A percentile compares a stretch with the other conserved stretches of the same genome.
Evolutionary conservation across 495 filamentous ascomycete genomes (phyloP).

Genomic region (Penicillium parvum): DNA sequence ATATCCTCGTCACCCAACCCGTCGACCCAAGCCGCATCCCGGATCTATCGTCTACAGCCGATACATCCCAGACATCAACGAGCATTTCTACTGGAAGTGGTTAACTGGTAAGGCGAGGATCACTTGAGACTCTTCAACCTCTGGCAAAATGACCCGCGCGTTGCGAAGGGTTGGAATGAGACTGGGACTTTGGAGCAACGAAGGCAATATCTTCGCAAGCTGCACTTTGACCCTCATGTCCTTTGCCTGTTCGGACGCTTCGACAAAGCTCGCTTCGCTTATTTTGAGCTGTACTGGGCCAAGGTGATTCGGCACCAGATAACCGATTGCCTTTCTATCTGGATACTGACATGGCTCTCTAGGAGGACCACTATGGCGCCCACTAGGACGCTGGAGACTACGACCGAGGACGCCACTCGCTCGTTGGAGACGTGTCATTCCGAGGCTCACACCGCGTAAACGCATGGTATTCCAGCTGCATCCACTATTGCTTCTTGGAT

Average conservation of each 20-base stretch:
- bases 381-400: conserved; percentile 60
- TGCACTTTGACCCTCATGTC: conserved; percentile 59
- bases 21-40: conserved; percentile 55
- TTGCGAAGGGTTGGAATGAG: conserved; percentile 66
- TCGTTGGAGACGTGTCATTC: conserved; percentile 60
- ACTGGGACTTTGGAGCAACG: conserved; percentile 61
- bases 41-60: conserved; percentile 62
- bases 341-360: conserved; percentile 8
- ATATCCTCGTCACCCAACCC: conserved; percentile 55
- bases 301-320: conserved; percentile 46
- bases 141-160: conserved; percentile 69
- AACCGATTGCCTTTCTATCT: no score
- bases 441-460: conserved; percentile 62
- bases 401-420: conserved; percentile 64
- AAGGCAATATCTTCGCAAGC: conserved; percentile 53
- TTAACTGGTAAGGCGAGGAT: conserved; percentile 49
- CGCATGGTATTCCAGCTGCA: conserved; percentile 64
- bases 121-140: conserved; percentile 59
- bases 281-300: conserved; percentile 69
- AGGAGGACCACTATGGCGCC: conserved; percentile 64
- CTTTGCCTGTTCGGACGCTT: conserved; percentile 59
- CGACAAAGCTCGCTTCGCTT: conserved; percentile 57
- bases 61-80: conserved; percentile 60
- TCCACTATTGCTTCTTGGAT: conserved; percentile 68
- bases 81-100: conserved; percentile 63